Evolutionary conservation across 352 stramenopile species (phyloP).

Genomic region (Globisporangium sylvaticum): DNA sequence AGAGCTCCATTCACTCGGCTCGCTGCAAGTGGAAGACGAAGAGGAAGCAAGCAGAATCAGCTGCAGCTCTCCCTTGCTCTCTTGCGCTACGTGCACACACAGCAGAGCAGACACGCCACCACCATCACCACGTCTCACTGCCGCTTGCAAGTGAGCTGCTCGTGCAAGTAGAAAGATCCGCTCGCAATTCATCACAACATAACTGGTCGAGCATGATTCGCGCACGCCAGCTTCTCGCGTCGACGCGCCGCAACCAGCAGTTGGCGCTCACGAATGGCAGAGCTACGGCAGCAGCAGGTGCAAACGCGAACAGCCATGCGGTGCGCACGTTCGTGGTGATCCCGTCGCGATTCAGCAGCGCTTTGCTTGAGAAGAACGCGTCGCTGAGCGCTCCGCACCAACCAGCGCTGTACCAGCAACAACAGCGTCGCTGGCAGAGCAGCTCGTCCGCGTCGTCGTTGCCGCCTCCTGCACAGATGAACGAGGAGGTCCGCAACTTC

Average conservation of each 20-base stretch:
- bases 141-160: not conserved
- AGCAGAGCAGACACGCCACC: not conserved
- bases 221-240: conserved; percentile 18
- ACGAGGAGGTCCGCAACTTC: conserved; percentile 9
- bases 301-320: conserved; percentile 12
- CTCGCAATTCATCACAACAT: not conserved
- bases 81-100: not conserved
- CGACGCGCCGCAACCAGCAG: conserved; percentile 17
- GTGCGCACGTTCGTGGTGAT: conserved; percentile 8
- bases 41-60: not conserved
- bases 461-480: conserved; percentile 6
- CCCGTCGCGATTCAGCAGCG: conserved; percentile 8
- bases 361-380: conserved; percentile 9
- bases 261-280: conserved; percentile 15
- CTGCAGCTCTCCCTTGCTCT: not conserved
- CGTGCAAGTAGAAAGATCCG: not conserved
- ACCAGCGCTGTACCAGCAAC: not conserved
- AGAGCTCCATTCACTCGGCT: conserved; percentile 6
- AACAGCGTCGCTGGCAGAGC: conserved; percentile 14
- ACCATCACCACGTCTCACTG: not conserved
- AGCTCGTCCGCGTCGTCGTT: not conserved
- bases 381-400: not conserved
- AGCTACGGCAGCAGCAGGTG: not conserved
- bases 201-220: conserved; percentile 19
- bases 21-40: not conserved